These are phyloP conservation scores for Cyclocybe cylindracea DNA, from an alignment of 768 basidiomycete genomes.

Conservation along the genomic window DNA sequence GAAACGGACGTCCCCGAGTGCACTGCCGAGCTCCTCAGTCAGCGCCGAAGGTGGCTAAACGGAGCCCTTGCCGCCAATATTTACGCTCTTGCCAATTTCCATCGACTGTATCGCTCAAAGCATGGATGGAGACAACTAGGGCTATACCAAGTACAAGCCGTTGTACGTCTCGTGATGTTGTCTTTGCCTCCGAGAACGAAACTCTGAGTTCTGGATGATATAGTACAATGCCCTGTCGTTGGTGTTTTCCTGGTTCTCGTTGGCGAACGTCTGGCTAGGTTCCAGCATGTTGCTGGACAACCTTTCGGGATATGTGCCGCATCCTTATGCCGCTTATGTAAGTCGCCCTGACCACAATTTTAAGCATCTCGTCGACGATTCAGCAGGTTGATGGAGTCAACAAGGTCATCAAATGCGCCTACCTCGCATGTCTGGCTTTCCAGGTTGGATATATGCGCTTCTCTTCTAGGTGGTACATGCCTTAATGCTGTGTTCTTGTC, in stretches of 20 bases:
- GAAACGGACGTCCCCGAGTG: slow-evolving; percentile 95
- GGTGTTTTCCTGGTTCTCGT: slow-evolving; percentile 90
- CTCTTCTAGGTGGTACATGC: slow-evolving; percentile 79
- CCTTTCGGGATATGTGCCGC: slow-evolving; percentile 46
- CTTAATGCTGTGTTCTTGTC: slow-evolving; percentile 23
- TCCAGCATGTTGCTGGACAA: slow-evolving; percentile 94
- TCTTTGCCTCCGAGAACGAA: neutral
- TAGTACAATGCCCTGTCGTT: slow-evolving; percentile 86
- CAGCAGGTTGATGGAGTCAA: too few relatives aligned
- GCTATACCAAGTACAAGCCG: slow-evolving; percentile 91
- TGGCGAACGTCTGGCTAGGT: slow-evolving; percentile 91
- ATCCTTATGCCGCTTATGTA: slow-evolving; percentile 68
- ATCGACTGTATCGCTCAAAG: slow-evolving; percentile 80
- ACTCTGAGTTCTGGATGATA: neutral
- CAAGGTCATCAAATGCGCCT: too few relatives aligned
- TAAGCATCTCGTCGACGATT: slow-evolving; percentile 41
- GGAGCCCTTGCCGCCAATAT: slow-evolving; percentile 94
- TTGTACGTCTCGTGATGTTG: slow-evolving; percentile 51
- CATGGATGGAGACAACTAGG: slow-evolving; percentile 93
- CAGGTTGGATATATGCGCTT: slow-evolving; percentile 79
- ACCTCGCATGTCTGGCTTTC: slow-evolving; percentile 71
- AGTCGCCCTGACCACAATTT: slow-evolving; percentile 52
- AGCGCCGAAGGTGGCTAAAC: slow-evolving; percentile 95
- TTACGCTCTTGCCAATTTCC: slow-evolving; percentile 91
- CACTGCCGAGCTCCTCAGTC: slow-evolving; percentile 89